phyloP scores from a whole-genome alignment of 2,329 filamentous ascomycete genomes.

The Graphium sp. region DNA sequence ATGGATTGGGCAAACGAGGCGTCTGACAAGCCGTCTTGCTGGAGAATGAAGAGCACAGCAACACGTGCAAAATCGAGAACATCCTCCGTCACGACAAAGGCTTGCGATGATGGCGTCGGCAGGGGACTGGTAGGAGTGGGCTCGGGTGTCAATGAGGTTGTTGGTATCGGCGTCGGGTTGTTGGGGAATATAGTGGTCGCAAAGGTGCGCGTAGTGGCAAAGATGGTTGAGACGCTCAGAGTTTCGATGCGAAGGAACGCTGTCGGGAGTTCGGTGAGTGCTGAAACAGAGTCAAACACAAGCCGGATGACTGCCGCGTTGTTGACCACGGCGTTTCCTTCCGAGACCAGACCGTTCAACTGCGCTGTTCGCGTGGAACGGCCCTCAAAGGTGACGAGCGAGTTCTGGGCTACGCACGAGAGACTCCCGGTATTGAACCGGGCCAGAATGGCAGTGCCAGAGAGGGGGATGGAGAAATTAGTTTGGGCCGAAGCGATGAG shows the following conservation, averaged over 20 bases:
- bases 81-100: constrained; percentile 34
- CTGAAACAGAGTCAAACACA: constrained; percentile 4
- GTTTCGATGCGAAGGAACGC: too few species aligned
- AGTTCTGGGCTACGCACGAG: constrained; percentile 73
- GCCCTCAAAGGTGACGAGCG: constrained; percentile 70
- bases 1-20: constrained; percentile 35
- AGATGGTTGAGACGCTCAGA: constrained; percentile 4
- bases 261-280: constrained; percentile 1
- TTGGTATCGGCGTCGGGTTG: constrained; percentile 4
- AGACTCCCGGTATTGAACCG: constrained; percentile 61
- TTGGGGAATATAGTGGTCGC: not conserved
- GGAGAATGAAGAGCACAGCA: constrained; percentile 43
- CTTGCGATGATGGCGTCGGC: not conserved
- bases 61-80: constrained; percentile 47
- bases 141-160: constrained; percentile 2
- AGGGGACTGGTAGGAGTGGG: not conserved
- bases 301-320: constrained; percentile 1
- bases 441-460: constrained; percentile 50
- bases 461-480: constrained; percentile 64
- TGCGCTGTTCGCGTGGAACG: constrained; percentile 17
- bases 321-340: constrained; percentile 5
- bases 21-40: constrained; percentile 29
- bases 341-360: constrained; percentile 10
- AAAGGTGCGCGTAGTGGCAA: constrained; percentile 2
- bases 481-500: constrained; percentile 46